Base-by-base conservation (phyloP, 331 rosid species). In the Stylosanthes scabra region DNA sequence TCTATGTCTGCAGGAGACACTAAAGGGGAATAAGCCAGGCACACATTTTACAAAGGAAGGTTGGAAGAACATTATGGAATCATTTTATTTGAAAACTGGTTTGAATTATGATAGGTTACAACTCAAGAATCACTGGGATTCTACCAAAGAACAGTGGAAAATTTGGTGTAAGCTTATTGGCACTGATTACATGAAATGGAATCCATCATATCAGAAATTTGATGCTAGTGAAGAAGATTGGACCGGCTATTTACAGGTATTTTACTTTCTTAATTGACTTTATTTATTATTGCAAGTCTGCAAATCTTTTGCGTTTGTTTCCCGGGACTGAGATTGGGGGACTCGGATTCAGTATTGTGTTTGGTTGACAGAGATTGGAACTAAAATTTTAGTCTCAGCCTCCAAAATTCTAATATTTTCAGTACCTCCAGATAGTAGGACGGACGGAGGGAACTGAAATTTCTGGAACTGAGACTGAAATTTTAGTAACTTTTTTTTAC, bases 121-220 rank as follows among this genome's bases (percentile, higher is more conserved):
- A 66, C 82, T 90, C 76, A 90, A 90, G 89, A 90, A 90, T 82
- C 91, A 86, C 72, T 87, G 96, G 89, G 86, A 87, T 78, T 57
- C 70, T 74, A 85, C 89, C 2, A 87, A 87, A 83, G 88, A 85
- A 69, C 90, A 83, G 66, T 82, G 96, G 92, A 90, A 66, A 83
- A 61, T 74, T 70, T 90, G 93, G 89, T 72, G 80, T 75, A 85
- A 87, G 78, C 86, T 85, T 60, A 65, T 82, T 63, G 72, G 83
- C 84, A 85, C 90, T 64, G 42, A 51, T 75, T 71, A 76, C 52
- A 85, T 89, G 92, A 86, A 83, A 47, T 88, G 93, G 91, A 80
- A 88, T 78, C 85, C 83, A 68, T 58, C 63, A 47, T 78, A 46
- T 54, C 68, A 69, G 29, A 68, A 29, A 55, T 85, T 89, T 75